Conservation (phyloP, 2,329 filamentous ascomycete species). For the Exophiala lecanii-corni region DNA sequence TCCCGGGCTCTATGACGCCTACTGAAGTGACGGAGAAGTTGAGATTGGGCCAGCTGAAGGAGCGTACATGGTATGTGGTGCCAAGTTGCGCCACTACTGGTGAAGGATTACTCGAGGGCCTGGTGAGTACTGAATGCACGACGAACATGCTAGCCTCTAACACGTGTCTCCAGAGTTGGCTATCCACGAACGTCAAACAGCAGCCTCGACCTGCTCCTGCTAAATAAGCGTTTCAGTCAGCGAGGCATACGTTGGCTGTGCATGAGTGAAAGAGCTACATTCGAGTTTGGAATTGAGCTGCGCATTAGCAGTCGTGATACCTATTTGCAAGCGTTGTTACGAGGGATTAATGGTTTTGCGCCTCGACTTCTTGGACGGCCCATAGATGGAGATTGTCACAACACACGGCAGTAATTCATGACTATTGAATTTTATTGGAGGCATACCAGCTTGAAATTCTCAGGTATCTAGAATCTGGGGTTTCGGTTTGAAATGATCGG, state of each 20-base stretch:
- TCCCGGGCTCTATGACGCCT: constrained; percentile 74
- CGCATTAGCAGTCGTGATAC: constrained; percentile 10
- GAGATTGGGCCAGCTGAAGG: constrained; percentile 70
- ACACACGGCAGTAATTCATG: background rate
- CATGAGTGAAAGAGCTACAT: no score
- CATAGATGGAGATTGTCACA: background rate
- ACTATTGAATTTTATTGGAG: constrained; percentile 4
- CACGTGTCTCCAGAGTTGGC: constrained; percentile 55
- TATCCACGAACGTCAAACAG: constrained; percentile 77
- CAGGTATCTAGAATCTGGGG: no score
- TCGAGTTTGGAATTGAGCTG: no score
- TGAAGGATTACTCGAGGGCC: constrained; percentile 73
- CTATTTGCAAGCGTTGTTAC: constrained; percentile 16
- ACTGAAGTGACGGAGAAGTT: constrained; percentile 75
- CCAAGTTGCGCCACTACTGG: constrained; percentile 78
- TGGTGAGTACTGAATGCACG: constrained; percentile 46
- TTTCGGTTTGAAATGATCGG: no score
- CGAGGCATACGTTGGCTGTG: no score
- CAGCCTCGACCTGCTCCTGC: constrained; percentile 30
- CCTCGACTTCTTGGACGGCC: background rate
- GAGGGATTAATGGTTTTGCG: constrained; percentile 1
- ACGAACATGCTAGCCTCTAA: constrained; percentile 17
- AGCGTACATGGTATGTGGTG: constrained; percentile 80
- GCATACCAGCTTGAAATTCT: constrained; percentile 6
- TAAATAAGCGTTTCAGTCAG: constrained; percentile 17